phyloP scores from a whole-genome alignment of 148 eudicot species.

The Heliosperma pusillum region DNA sequence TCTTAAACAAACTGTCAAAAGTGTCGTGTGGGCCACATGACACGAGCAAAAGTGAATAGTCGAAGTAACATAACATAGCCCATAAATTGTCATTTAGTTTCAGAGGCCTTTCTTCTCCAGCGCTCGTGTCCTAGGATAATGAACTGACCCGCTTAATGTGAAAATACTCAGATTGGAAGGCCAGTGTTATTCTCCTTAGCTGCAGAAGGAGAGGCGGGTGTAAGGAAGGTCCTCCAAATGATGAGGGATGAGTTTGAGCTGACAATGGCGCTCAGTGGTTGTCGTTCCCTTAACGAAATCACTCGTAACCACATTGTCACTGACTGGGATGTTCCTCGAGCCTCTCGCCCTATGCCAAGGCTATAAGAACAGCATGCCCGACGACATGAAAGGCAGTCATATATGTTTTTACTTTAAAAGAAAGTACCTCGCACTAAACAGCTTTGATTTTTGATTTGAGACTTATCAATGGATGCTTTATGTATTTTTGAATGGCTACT shows the following conservation, averaged over 20 bases:
- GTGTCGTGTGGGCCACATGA: too few relatives aligned
- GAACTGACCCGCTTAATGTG: background rate
- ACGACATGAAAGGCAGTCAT: slow-evolving; percentile 21
- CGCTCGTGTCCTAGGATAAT: background rate
- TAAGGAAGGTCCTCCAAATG: slow-evolving; percentile 88
- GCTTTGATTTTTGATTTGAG: slow-evolving; percentile 23
- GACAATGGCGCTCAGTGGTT: slow-evolving; percentile 93
- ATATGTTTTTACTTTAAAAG: slow-evolving; percentile 10
- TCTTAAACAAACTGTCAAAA: too few relatives aligned
- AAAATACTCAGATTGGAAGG: slow-evolving; percentile 63
- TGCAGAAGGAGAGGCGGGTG: slow-evolving; percentile 94
- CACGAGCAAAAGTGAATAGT: too few relatives aligned
- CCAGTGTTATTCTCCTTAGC: slow-evolving; percentile 88
- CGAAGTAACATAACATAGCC: too few relatives aligned
- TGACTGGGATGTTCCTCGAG: slow-evolving; percentile 74
- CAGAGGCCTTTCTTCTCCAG: too few relatives aligned
- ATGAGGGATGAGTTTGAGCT: slow-evolving; percentile 87
- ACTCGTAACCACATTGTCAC: slow-evolving; percentile 70
- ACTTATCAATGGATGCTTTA: slow-evolving; percentile 29
- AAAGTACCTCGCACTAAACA: slow-evolving; percentile 13
- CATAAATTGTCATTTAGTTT: too few relatives aligned
- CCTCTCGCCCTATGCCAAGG: slow-evolving; percentile 40
- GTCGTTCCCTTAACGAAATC: slow-evolving; percentile 72
- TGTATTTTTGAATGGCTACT: slow-evolving; percentile 34
- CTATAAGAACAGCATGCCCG: slow-evolving; percentile 26